phyloP scores from a whole-genome alignment of 169 alveolate genomes.

The Eimeria tenella region DNA sequence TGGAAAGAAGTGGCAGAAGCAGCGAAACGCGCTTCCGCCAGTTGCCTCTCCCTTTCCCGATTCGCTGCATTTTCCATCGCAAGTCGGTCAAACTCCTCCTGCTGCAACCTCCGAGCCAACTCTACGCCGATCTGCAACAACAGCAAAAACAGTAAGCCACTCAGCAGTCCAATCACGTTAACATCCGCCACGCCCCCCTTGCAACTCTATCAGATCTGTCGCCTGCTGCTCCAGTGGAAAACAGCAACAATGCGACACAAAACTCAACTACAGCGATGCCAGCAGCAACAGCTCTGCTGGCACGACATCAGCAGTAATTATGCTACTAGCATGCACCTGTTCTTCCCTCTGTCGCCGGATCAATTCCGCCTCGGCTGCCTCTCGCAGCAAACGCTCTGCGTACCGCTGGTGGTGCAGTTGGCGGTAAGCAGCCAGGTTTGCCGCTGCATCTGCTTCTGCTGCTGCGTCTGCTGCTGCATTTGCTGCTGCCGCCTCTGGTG shows the following conservation, averaged over 20 bases:
- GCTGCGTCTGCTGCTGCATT: neutral
- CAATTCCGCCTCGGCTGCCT: neutral
- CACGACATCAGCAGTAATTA: neutral
- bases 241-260: constrained; percentile 11
- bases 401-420: constrained; percentile 29
- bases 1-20: constrained; percentile 16
- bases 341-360: constrained; percentile 25
- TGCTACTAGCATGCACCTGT: constrained; percentile 22
- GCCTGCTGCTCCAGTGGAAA: neutral
- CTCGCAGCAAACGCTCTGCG: constrained; percentile 6
- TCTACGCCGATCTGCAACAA: neutral
- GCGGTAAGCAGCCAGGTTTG: constrained; percentile 24
- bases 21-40: neutral
- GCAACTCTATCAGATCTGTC: neutral
- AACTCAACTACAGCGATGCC: neutral
- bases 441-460: neutral
- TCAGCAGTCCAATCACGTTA: neutral
- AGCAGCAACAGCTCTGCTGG: constrained; percentile 26
- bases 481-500: constrained; percentile 11
- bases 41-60: constrained; percentile 22
- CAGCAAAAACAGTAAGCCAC: neutral
- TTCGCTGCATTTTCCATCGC: constrained; percentile 9
- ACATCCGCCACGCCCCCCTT: neutral
- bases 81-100: constrained; percentile 32
- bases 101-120: constrained; percentile 31